phyloP scores from a whole-genome alignment of 23 red algal species.

The Gracilariopsis chorda region DNA sequence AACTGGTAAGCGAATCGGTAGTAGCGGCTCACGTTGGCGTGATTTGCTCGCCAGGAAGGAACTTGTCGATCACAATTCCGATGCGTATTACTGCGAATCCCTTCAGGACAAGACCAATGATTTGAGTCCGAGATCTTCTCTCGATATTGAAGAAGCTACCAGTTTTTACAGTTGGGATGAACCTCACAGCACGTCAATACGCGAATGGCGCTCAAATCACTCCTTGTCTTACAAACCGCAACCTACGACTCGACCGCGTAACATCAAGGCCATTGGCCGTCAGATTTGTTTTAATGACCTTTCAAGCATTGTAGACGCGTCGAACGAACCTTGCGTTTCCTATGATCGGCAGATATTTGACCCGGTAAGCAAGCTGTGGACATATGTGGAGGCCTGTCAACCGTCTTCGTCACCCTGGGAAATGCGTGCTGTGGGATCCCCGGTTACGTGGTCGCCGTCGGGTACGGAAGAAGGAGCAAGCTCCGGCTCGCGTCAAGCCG shows the following conservation, averaged over 20 bases:
- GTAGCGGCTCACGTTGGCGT: neutral
- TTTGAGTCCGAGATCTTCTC: constrained; percentile 23
- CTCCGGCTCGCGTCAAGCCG: constrained; percentile 29
- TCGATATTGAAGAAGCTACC: constrained; percentile 56
- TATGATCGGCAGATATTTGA: constrained; percentile 64
- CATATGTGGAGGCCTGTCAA: constrained; percentile 36
- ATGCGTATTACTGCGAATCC: neutral
- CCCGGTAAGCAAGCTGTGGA: constrained; percentile 55
- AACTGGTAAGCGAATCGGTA: neutral
- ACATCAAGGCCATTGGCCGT: constrained; percentile 45
- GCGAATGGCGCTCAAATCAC: constrained; percentile 42
- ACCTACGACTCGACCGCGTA: constrained; percentile 25
- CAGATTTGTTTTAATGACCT: constrained; percentile 53
- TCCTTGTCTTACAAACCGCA: constrained; percentile 32
- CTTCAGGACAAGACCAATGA: constrained; percentile 10
- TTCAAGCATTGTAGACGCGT: constrained; percentile 42
- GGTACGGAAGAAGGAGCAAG: constrained; percentile 41
- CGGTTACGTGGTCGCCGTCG: constrained; percentile 23
- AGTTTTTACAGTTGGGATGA: constrained; percentile 59
- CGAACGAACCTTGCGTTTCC: constrained; percentile 51
- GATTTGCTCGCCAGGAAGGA: constrained; percentile 38
- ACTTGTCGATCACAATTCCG: constrained; percentile 14
- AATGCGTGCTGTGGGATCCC: constrained; percentile 16
- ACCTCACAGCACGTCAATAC: constrained; percentile 38
- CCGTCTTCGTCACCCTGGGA: constrained; percentile 39